A percentile compares a stretch with the other conserved stretches of the same genome.
phyloP scores from a whole-genome alignment of 768 basidiomycete genomes.

The Psilocybe cubensis region DNA sequence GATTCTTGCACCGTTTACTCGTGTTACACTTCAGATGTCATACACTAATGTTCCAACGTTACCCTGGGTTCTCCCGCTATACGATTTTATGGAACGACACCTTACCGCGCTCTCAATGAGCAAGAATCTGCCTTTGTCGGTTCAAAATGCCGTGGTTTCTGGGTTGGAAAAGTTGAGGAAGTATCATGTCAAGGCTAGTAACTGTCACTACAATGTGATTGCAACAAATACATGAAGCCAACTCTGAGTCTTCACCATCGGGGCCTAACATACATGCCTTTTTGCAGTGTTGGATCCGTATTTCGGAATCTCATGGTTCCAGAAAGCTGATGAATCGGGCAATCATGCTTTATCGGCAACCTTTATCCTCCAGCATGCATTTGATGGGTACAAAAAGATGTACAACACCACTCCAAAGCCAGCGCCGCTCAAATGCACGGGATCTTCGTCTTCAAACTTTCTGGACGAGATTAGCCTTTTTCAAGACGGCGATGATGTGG shows the following conservation, averaged over 20 bases:
- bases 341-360: no score
- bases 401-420: no score
- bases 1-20: constrained; percentile 20
- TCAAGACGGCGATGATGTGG: no score
- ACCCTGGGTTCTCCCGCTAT: constrained; percentile 33
- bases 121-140: not conserved
- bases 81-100: constrained; percentile 25
- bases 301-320: constrained; percentile 4
- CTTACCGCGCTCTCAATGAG: constrained; percentile 13
- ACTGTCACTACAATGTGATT: no score
- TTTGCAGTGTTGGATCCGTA: constrained; percentile 13
- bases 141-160: constrained; percentile 22
- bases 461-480: no score
- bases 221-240: no score
- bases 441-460: no score
- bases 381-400: no score
- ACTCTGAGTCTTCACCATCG: no score
- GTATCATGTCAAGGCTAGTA: constrained; percentile 23
- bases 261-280: constrained; percentile 4
- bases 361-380: no score
- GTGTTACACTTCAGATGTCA: not conserved
- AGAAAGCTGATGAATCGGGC: no score
- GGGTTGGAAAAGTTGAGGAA: constrained; percentile 30
- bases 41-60: not conserved
- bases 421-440: no score